Evolutionary conservation across 225 moss, liverwort and hornwort species (phyloP), one percentile per base, ranked within the genome.

Genomic region (Physcomitrellopsis africana): DNA sequence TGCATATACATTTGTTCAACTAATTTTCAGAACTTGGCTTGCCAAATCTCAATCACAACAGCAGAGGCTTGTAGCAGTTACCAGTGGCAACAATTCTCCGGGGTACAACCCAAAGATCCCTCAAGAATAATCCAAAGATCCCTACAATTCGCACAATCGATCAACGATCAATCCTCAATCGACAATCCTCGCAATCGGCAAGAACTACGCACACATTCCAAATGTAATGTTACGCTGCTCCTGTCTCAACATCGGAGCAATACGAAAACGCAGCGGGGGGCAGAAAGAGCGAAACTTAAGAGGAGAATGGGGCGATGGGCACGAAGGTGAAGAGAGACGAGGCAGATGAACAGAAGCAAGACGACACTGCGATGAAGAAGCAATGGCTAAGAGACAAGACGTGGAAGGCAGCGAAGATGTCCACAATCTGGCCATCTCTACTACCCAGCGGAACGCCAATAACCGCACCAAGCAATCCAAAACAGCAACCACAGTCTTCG

Each of bases 361-460:
- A 14, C 49, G 41, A 3, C 65, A 57, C 10, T 60, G 64, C 47
- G 77, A 65, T 13, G 72, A 74, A 16, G 81, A 74, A 12, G 81
- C 72, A 45, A 85, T 64, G 17, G 85, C 72, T 54, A 85, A 68
- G 47, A 85, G 81, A 59, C 81, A 81, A 37, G 85, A 82, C 0
- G 82, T 74, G 4, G 77, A 74, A 2, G 86, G 82, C 51, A 86
- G 70, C 61, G 82, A 83, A 1, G 77, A 77, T 18, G 68, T 13
- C 86, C 82, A 83, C 8, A 83, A 58, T 60, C 83, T 83, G 18
- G 86, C 86, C 86, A 86, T 86, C 19, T 10, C 43, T 14, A 22
- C 26, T 43, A 16, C 52, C 66, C 24, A 3, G 52, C 52, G 5
- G 17, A 52, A 52, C 52, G 13, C 10, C 56, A 19, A 10, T 5